Base-by-base conservation (phyloP, 1,284 basidiomycete species). In the Apiotrichum domesticum region DNA sequence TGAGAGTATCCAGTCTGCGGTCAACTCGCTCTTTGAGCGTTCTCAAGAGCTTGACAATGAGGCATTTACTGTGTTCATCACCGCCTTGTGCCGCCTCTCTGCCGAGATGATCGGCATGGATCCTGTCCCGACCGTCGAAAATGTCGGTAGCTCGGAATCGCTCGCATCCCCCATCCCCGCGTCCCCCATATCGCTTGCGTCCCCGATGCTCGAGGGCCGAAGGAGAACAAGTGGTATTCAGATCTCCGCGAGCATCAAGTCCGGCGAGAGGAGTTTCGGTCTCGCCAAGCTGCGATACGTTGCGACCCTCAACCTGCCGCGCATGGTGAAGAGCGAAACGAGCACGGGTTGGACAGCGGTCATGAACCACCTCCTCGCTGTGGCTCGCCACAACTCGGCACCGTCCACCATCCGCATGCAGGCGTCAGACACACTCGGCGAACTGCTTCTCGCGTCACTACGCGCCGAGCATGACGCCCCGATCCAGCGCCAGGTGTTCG, bases 101-200 rank as follows among this genome's bases (percentile, higher is more conserved):
- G 82, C 83, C 6, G 89, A 90, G 72, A 94, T 95, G 90, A 84
- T 94, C 37, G 86, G 87, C 35, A 85, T 93, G 84, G 85, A 88
- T 71, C 42, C 63, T 2, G 34, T 37, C 32, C 47, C 44, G 59
- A 81, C 51, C 78, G 79, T 37, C 2, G 21, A 6, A 6, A n/a
- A 76, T 77, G 80, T 79, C 40, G 66, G 77, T 41, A 39, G 37
- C 13, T 78, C 78, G 44, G 59, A 33, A 56, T 61, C 35, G 4
- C 8, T 49, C 9, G 8, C 32, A 21, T 49, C 47, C 6, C 47
- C 47, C 6, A 21, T 40, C 47, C 33, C 35, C 10, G 1, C n/a
- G 14, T 49, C 47, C 46, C 54, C 34, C 46, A 33, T 34, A 32
- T 33, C 13, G n/a, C 32, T 35, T 11, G 46, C 67, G 5, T 69